Evolutionary conservation across 306 rosid species (phyloP), one percentile per base, ranked within the genome.

Genomic region (Astragalus membranaceus): DNA sequence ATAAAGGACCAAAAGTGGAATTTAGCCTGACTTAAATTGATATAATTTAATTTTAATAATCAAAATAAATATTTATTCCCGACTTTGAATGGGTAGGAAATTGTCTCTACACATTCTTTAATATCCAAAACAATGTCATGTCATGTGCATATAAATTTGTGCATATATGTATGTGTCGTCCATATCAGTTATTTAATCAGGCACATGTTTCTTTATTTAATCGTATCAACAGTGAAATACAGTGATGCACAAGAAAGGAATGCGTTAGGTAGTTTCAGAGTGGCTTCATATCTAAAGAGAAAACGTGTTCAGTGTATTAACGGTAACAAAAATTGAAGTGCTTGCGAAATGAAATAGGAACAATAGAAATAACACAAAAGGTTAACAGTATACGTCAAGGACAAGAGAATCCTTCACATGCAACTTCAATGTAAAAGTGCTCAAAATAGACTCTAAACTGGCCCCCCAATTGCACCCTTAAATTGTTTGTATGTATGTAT

Each of bases 331-430:
- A 30, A 30, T 41, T 43, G 16, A 57, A 39, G 70, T 66, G 44
- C 43, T 66, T 46, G 0, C 7, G 39, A 66, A 73, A 58, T 58
- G 60, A 47, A 71, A 36, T 1, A 8, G 14, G 69, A 65, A 78
- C 65, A 57, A 48, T 26, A 39, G 32, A 65, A 65, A 30, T 46
- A 13, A 46, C 64, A 72, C 65, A 78, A 78, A 46, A 65, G 51
- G 41, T 72, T 65, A 72, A 64, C 49, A 26, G 15, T 13, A 56
- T 56, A 58, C 50, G 70, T 51, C 44, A 69, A 47, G 50, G 54
- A 54, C 53, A 10, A 17, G 66, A 59, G 66, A 60, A 73, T 79
- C 46, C 51, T 60, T 59, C 75, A 67, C 71, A 79, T 59, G 79
- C 60, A 43, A 0, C 51, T 50, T 58, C 54, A 42, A 42, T 73